Evolutionary conservation across 768 basidiomycete species (phyloP).

Genomic region (Boletus coccyginus): DNA sequence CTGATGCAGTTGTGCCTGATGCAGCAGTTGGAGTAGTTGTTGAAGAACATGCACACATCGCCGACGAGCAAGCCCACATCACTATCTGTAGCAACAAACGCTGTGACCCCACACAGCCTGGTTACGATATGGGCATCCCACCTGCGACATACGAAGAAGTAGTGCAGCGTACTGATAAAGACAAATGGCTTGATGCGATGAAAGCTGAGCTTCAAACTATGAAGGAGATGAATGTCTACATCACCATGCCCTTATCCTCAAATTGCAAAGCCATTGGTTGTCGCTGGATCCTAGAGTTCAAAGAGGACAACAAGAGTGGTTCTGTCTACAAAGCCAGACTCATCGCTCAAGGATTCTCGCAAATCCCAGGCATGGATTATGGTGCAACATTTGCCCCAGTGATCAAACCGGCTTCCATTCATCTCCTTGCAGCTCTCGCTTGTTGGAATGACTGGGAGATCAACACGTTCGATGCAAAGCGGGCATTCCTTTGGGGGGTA

Average conservation of each 20-base stretch:
- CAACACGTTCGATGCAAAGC: no score
- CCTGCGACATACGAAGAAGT: neutral
- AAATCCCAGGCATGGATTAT: neutral
- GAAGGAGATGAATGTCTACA: no score
- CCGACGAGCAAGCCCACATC: neutral
- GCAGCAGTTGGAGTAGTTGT: no score
- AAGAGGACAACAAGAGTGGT: neutral
- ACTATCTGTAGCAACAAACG: neutral
- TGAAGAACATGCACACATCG: neutral
- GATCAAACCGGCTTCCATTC: neutral
- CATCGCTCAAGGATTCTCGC: neutral
- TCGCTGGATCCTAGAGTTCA: slow-evolving; percentile 1
- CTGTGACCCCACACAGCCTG: neutral
- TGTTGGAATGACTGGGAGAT: no score
- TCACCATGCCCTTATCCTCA: no score
- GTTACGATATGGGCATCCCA: neutral
- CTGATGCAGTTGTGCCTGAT: no score
- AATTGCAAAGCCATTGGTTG: neutral
- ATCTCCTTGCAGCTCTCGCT: neutral
- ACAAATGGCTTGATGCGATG: no score
- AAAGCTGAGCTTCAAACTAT: no score
- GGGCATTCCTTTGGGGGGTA: neutral
- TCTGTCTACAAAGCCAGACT: neutral
- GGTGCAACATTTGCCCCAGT: neutral
- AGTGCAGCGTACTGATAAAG: no score